A percentile compares a stretch with the other conserved stretches of the same genome.
Evolutionary conservation across 1,139 yeast genomes (phyloP).

Genomic region (Casaregolazyma suthepensis): DNA sequence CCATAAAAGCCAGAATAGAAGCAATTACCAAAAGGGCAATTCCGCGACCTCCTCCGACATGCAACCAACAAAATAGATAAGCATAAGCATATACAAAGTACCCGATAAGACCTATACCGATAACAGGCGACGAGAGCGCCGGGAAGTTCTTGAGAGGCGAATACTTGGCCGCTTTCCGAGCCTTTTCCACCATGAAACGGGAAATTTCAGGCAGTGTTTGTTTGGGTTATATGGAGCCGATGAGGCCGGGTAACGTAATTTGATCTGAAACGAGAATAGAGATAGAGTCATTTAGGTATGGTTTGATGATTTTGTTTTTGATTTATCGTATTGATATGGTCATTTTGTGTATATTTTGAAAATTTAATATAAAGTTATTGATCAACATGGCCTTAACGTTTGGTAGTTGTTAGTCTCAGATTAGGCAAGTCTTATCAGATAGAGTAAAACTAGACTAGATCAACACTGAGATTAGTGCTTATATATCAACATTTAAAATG

Average conservation of each 20-base stretch:
- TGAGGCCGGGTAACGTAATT: neutral
- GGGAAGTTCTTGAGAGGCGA: neutral
- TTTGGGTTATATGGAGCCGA: neutral
- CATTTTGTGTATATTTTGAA: too few relatives aligned
- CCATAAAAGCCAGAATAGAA: conserved; percentile 19
- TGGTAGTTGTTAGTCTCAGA: too few relatives aligned
- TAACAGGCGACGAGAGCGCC: conserved; percentile 17
- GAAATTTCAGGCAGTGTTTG: neutral
- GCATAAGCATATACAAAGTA: conserved; percentile 32
- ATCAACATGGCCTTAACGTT: too few relatives aligned
- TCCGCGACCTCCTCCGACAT: conserved; percentile 24
- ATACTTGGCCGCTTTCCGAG: neutral
- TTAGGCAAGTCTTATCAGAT: too few relatives aligned
- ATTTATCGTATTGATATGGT: too few relatives aligned
- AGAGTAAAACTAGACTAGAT: too few relatives aligned
- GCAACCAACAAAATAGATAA: conserved; percentile 31
- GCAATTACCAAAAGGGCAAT: conserved; percentile 29
- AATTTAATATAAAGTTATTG: too few relatives aligned
- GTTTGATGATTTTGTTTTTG: too few relatives aligned
- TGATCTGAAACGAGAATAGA: too few relatives aligned
- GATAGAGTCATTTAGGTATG: too few relatives aligned
- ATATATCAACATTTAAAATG: too few relatives aligned
- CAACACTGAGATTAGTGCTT: too few relatives aligned
- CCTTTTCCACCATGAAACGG: neutral
- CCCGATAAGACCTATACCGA: conserved; percentile 27